Evolutionary conservation across 805 yeast genomes (phyloP), one percentile per base, ranked within the genome.

Genomic region (Candida fluviatilis): DNA sequence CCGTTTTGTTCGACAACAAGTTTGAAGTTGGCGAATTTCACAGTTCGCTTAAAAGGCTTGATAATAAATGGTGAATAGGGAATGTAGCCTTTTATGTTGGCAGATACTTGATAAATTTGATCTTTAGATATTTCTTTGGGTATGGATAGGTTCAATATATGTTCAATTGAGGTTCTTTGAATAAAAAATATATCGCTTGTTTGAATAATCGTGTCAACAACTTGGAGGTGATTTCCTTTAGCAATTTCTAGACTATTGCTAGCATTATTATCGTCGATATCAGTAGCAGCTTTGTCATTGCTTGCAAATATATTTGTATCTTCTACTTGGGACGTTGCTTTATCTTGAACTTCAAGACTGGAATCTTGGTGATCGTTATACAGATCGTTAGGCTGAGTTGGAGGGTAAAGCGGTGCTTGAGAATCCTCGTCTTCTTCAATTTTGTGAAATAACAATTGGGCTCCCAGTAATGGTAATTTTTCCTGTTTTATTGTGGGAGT

Each of bases 21-120:
- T 28, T 52, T 54, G 35, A 62, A 54, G 15, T 41, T 42, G 1
- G 57, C 47, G 1, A 55, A 40, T 29, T 61, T 60, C 18, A 60
- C 31, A 2, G 66, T 58, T 18, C 66, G 45, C 7, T 47, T 46
- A 26, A 41, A 58, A 2, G 65, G 66, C 34, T 58, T 58, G 12
- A 62, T 46, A 3, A 59, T 41, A 16, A 61, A 50, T 11, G 51
- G 48, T 11, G 39, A 34, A 16, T 29, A 18, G 1, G 63, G 60
- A 4, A 42, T 11, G 23, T 47, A 34, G 3, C 54, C 54, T 10
- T 23, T 30, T 3, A 60, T 24, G 17, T 33, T 41, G 1, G 49
- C 60, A 5, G 45, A 37, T 4, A 55, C 35, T 31, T 50, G 53
- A 39, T 46, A 58, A 3, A 42, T 32, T 13, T 36, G 35, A 23